Percentiles rank a stretch among this genome's conserved stretches.
Evolutionary conservation across 1,284 basidiomycete species (phyloP).

Genomic region (Rhodotorula sp.): DNA sequence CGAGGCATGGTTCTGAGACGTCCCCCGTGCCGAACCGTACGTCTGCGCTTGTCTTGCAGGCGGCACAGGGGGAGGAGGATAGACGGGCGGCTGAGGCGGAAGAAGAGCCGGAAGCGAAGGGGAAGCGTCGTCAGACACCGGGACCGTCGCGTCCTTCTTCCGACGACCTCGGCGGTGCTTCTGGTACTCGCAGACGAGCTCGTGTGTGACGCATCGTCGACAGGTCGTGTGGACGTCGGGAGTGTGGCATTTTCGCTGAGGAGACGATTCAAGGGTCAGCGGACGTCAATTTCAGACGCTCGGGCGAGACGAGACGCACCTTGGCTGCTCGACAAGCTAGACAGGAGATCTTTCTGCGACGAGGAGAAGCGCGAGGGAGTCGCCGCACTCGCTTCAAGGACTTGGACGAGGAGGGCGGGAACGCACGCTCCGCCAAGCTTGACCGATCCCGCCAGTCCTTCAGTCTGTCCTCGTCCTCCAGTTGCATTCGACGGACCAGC

Average conservation of each 20-base stretch:
- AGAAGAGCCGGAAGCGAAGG: neutral
- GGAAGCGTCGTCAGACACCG: neutral
- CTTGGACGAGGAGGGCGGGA: neutral
- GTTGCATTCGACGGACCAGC: too few species aligned
- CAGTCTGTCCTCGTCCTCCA: too few species aligned
- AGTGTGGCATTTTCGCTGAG: neutral
- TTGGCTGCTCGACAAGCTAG: neutral
- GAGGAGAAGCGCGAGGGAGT: neutral
- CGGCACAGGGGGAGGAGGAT: too few species aligned
- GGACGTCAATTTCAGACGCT: accelerated
- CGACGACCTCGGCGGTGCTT: neutral
- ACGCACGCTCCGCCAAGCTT: conserved; percentile 2
- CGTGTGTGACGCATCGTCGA: neutral
- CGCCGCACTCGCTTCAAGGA: neutral
- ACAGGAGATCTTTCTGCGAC: neutral
- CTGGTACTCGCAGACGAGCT: neutral
- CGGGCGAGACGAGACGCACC: neutral
- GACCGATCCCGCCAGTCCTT: neutral
- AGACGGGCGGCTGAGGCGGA: neutral
- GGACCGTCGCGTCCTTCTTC: neutral
- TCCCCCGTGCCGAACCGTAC: too few species aligned
- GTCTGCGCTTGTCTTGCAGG: too few species aligned
- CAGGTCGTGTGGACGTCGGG: neutral
- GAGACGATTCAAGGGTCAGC: neutral
- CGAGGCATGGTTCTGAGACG: too few species aligned